A percentile compares a stretch with the other conserved stretches of the same genome.
These are phyloP conservation scores for Moricandia arvensis DNA, from an alignment of 345 rosid species.

Conservation along the genomic window DNA sequence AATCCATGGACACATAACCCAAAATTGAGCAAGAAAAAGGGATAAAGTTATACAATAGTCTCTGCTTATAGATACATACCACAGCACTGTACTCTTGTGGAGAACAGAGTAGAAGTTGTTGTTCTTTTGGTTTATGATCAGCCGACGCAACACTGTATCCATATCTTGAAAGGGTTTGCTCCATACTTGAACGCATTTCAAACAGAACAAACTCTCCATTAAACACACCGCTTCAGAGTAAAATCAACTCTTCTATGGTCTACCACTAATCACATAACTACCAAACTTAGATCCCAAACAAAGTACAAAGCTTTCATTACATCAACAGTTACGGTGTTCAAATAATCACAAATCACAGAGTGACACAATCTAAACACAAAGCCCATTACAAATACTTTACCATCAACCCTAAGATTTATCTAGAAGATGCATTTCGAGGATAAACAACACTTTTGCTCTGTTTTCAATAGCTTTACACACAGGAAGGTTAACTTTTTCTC, in stretches of 20 bases:
- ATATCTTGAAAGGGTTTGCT: slow-evolving; percentile 28
- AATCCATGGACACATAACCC: neutral
- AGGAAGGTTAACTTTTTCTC: neutral
- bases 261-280: neutral
- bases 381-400: neutral
- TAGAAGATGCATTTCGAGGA: neutral
- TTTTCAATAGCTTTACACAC: neutral
- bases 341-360: neutral
- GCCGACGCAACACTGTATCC: slow-evolving; percentile 5
- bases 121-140: slow-evolving; percentile 23
- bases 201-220: neutral
- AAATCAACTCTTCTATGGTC: neutral
- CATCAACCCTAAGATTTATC: neutral
- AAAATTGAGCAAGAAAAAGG: neutral
- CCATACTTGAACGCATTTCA: slow-evolving; percentile 26
- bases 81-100: slow-evolving; percentile 12
- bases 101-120: slow-evolving; percentile 19
- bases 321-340: slow-evolving; percentile 15
- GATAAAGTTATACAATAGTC: neutral
- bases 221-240: neutral
- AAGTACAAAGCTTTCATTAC: neutral
- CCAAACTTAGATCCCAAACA: neutral
- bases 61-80: slow-evolving; percentile 11
- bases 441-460: slow-evolving; percentile 19
- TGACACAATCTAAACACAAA: neutral